Evolutionary conservation across 2,329 filamentous ascomycete species (phyloP).

Genomic region (Fusarium aywerte): DNA sequence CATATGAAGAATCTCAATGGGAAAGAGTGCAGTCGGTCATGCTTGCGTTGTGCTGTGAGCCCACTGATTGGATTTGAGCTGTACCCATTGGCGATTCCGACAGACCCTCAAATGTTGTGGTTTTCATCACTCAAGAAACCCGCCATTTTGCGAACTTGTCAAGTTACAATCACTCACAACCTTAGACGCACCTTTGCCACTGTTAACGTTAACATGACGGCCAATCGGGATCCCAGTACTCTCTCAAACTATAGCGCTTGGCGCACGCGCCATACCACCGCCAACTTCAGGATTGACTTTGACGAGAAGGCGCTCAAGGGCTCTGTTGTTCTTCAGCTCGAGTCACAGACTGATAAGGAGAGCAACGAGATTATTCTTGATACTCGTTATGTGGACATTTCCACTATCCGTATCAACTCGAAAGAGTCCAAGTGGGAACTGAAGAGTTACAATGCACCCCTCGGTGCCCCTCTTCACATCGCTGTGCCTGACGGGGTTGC

Average conservation of each 20-base stretch:
- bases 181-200: slow-evolving; percentile 48
- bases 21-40: slow-evolving; percentile 12
- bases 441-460: slow-evolving; percentile 76
- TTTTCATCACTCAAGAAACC: slow-evolving; percentile 45
- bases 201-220: slow-evolving; percentile 48
- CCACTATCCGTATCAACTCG: slow-evolving; percentile 75
- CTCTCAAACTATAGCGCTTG: slow-evolving; percentile 91
- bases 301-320: slow-evolving; percentile 80
- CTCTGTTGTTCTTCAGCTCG: slow-evolving; percentile 78
- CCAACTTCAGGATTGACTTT: slow-evolving; percentile 86
- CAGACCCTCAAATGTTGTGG: slow-evolving; percentile 44
- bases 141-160: slow-evolving; percentile 39
- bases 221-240: slow-evolving; percentile 82
- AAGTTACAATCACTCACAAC: slow-evolving; percentile 41
- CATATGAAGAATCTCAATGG: slow-evolving; percentile 27
- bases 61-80: slow-evolving; percentile 14
- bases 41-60: not conserved
- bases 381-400: slow-evolving; percentile 83
- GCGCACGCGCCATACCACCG: slow-evolving; percentile 83
- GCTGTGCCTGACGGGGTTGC: slow-evolving; percentile 64
- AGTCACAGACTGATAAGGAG: slow-evolving; percentile 78
- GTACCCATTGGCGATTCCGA: slow-evolving; percentile 27
- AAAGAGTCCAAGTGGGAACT: slow-evolving; percentile 73
- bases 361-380: slow-evolving; percentile 86
- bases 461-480: slow-evolving; percentile 76